Evolutionary conservation across 192 early-diverging fungal species (phyloP).

Genomic region (Pecoramyces ruminantium): DNA sequence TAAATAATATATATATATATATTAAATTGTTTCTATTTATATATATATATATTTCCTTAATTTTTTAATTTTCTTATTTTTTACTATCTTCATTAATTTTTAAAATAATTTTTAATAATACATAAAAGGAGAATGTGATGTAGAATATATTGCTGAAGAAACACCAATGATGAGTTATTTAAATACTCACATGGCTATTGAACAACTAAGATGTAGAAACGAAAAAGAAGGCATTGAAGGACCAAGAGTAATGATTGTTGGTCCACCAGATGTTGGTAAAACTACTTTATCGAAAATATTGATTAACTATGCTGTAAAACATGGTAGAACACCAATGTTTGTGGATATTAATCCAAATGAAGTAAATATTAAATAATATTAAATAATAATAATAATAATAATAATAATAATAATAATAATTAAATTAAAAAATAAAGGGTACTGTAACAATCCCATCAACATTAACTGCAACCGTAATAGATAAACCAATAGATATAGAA

Average conservation of each 20-base stretch:
- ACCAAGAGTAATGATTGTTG: constrained; percentile 46
- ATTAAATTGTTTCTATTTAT: too few species aligned
- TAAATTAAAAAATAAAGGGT: constrained; percentile 20
- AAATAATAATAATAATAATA: not conserved
- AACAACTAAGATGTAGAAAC: constrained; percentile 26
- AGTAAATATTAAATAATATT: constrained; percentile 8
- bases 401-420: constrained; percentile 1
- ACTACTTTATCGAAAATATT: constrained; percentile 70
- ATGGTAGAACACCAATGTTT: constrained; percentile 57
- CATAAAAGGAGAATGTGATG: constrained; percentile 40
- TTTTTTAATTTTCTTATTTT: not conserved
- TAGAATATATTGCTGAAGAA: constrained; percentile 82
- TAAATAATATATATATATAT: too few species aligned
- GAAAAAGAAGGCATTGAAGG: not conserved
- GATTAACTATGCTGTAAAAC: constrained; percentile 68
- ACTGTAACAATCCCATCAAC: constrained; percentile 66
- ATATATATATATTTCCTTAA: constrained; percentile 5
- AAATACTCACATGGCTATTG: constrained; percentile 74
- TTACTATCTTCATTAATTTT: constrained; percentile 4
- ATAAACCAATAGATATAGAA: constrained; percentile 67
- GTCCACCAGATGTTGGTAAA: constrained; percentile 86
- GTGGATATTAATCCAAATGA: constrained; percentile 74
- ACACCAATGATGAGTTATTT: constrained; percentile 85
- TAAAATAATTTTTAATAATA: constrained; percentile 1
- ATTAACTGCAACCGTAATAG: constrained; percentile 56